Evolutionary conservation across 2,329 filamentous ascomycete genomes (phyloP).

Genomic region (Botrytis fragariae): DNA sequence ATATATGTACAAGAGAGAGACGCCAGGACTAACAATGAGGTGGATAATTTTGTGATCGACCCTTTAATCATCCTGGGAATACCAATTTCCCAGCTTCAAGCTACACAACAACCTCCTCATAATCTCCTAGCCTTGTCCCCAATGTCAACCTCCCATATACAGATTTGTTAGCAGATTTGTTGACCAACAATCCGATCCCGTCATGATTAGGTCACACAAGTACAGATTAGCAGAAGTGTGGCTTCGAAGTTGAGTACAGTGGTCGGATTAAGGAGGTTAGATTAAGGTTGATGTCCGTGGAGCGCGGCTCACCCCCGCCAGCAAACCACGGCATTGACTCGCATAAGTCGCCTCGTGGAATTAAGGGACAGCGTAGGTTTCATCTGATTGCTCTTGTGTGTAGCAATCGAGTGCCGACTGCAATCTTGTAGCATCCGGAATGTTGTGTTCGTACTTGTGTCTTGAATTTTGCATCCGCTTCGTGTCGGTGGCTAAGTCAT

Average conservation of each 20-base stretch:
- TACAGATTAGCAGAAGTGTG: background rate
- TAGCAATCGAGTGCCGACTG: background rate
- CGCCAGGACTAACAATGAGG: no score
- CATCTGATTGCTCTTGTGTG: background rate
- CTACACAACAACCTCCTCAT: background rate
- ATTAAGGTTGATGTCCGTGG: background rate
- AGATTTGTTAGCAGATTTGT: background rate
- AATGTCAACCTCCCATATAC: background rate
- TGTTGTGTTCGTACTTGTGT: background rate
- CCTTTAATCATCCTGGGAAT: no score
- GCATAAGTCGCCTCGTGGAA: background rate
- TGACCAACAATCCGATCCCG: no score
- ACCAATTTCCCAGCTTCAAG: background rate
- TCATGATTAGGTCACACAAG: no score
- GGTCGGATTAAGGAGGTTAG: background rate
- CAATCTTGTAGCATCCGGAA: background rate
- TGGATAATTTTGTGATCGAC: no score
- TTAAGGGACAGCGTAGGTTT: background rate
- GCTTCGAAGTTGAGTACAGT: background rate
- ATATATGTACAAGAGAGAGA: background rate
- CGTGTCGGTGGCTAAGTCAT: background rate
- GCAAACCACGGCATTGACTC: background rate
- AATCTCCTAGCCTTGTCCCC: background rate
- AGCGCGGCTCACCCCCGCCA: background rate
- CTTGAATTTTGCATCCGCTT: background rate